These are phyloP conservation scores for Ophiognomonia clavigignenti-juglandacearum DNA, from an alignment of 2,329 filamentous ascomycete genomes.

Conservation along the genomic window DNA sequence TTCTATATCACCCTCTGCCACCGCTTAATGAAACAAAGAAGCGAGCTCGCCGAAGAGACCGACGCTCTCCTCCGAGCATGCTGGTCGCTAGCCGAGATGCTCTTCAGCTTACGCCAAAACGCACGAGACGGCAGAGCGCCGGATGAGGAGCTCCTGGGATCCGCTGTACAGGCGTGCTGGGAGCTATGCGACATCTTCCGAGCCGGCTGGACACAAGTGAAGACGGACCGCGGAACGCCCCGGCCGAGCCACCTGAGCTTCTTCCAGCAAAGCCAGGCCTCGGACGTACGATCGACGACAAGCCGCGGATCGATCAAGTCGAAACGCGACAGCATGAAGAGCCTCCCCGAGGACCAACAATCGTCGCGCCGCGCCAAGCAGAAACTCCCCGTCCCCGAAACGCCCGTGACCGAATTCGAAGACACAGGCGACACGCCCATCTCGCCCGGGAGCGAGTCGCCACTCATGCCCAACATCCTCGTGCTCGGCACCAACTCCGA, in stretches of 20 bases:
- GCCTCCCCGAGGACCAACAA: constrained; percentile 41
- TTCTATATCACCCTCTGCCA: constrained; percentile 95
- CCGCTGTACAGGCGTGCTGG: constrained; percentile 90
- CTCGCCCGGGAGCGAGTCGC: constrained; percentile 72
- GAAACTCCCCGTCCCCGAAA: constrained; percentile 65
- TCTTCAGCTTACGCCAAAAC: constrained; percentile 85
- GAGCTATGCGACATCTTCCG: constrained; percentile 90
- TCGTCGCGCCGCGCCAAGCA: constrained; percentile 32
- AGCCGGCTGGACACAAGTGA: constrained; percentile 84
- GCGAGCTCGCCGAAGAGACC: constrained; percentile 72
- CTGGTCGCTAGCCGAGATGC: constrained; percentile 87
- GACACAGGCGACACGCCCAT: constrained; percentile 86
- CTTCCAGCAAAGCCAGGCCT: constrained; percentile 43
- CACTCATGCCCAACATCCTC: constrained; percentile 79
- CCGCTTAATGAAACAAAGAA: constrained; percentile 90
- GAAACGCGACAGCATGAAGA: constrained; percentile 50
- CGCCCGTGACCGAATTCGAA: constrained; percentile 91
- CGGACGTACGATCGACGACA: constrained; percentile 28
- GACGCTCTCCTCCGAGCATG: constrained; percentile 81
- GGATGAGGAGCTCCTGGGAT: constrained; percentile 80
- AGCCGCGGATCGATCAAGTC: constrained; percentile 47
- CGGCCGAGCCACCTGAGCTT: constrained; percentile 75
- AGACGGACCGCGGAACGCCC: constrained; percentile 81
- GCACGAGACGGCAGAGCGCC: constrained; percentile 65
- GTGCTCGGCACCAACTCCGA: constrained; percentile 69